phyloP scores from a whole-genome alignment of 164 flowering plant species.

The Saururus chinensis region DNA sequence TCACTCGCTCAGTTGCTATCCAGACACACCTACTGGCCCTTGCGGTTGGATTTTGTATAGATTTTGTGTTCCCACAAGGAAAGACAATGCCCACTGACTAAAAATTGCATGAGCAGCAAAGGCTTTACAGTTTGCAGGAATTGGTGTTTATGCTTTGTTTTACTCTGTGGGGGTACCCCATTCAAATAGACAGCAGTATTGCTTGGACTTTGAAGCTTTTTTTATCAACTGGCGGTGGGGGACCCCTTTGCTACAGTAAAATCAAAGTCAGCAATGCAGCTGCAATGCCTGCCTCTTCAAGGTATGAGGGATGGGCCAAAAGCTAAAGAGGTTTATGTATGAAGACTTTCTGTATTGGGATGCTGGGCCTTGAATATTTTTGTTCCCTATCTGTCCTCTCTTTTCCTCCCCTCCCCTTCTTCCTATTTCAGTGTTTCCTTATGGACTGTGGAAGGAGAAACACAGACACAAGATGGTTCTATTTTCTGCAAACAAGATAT shows the following conservation, averaged over 20 bases:
- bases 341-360: background rate
- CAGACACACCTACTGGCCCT: slow-evolving; percentile 5
- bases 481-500: no score
- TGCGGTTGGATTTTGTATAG: slow-evolving; percentile 10
- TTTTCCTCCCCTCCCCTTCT: background rate
- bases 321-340: background rate
- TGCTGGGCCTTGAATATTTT: no score
- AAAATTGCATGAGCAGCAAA: background rate
- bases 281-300: no score
- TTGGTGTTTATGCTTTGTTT: slow-evolving; percentile 2
- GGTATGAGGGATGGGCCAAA: no score
- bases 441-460: background rate
- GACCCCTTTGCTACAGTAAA: background rate
- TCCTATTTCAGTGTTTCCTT: background rate
- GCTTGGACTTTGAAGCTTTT: background rate
- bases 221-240: background rate
- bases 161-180: background rate
- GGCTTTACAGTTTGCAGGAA: slow-evolving; percentile 1
- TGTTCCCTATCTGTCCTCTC: no score
- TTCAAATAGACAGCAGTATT: slow-evolving; percentile 3
- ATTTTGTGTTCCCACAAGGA: slow-evolving; percentile 11
- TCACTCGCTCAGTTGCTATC: slow-evolving; percentile 12
- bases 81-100: background rate
- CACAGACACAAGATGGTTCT: no score
- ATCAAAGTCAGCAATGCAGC: no score